A percentile compares a stretch with the other conserved stretches of the same genome.
These are phyloP conservation scores for Aspergillus sojae DNA, from an alignment of 2,329 filamentous ascomycete genomes.

Conservation along the genomic window DNA sequence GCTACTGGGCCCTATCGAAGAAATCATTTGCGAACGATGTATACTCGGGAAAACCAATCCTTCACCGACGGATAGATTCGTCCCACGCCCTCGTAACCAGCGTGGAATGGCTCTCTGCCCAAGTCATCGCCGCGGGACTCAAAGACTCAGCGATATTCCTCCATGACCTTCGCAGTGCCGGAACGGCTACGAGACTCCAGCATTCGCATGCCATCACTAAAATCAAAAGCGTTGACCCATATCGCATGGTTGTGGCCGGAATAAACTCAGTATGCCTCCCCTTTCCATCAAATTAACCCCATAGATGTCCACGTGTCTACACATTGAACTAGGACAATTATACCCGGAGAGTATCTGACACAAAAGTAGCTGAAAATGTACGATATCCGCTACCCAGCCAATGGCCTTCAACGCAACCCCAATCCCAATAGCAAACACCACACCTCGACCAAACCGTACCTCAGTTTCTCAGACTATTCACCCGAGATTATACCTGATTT, in stretches of 20 bases:
- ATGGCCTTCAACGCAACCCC: slow-evolving; percentile 29
- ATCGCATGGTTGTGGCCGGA: slow-evolving; percentile 39
- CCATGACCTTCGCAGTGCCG: slow-evolving; percentile 39
- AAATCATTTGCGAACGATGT: slow-evolving; percentile 27
- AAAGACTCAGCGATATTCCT: slow-evolving; percentile 38
- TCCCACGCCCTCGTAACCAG: slow-evolving; percentile 34
- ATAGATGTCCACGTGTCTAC: background rate
- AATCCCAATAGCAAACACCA: slow-evolving; percentile 31
- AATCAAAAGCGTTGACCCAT: slow-evolving; percentile 39
- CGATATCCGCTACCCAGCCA: slow-evolving; percentile 41
- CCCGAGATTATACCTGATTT: slow-evolving; percentile 33
- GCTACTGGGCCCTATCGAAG: slow-evolving; percentile 34
- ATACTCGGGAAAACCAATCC: slow-evolving; percentile 16
- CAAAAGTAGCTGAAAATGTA: slow-evolving; percentile 43
- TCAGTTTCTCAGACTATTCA: slow-evolving; percentile 38
- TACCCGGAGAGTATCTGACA: background rate
- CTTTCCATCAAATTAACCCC: background rate
- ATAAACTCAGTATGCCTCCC: slow-evolving; percentile 30
- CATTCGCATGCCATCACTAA: slow-evolving; percentile 38
- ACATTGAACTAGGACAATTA: background rate
- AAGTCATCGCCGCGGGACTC: slow-evolving; percentile 40
- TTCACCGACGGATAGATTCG: slow-evolving; percentile 23
- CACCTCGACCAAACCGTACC: slow-evolving; percentile 37
- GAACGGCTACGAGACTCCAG: slow-evolving; percentile 34
- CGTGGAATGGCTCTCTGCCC: slow-evolving; percentile 42